phyloP scores from a whole-genome alignment of 495 filamentous ascomycete species.

The Penicillium silybi region DNA sequence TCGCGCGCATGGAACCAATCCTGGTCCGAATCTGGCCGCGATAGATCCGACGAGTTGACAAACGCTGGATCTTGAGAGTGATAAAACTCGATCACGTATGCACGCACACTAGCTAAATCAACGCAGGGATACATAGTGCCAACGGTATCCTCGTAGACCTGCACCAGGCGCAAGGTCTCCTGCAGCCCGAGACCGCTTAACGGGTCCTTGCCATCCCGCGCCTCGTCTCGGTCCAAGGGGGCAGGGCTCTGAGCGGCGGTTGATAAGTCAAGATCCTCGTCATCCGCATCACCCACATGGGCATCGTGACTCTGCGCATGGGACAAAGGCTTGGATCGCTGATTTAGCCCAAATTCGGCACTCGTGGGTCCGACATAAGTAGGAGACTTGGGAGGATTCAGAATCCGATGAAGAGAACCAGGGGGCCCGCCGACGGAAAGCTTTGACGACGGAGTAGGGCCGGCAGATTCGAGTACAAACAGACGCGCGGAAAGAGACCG shows the following conservation, averaged over 20 bases:
- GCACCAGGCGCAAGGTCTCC: conserved; percentile 65
- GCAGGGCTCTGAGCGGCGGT: conserved; percentile 19
- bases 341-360: conserved; percentile 38
- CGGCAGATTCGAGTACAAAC: conserved; percentile 27
- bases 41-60: conserved; percentile 50
- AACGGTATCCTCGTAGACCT: conserved; percentile 73
- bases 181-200: conserved; percentile 36
- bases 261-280: conserved; percentile 17
- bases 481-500: conserved; percentile 30
- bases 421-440: conserved; percentile 1
- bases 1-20: conserved; percentile 60
- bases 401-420: conserved; percentile 26
- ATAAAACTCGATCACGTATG: conserved; percentile 43
- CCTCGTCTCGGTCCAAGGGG: conserved; percentile 9
- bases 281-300: not conserved
- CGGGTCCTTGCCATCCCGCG: conserved; percentile 10
- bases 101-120: conserved; percentile 58
- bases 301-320: not conserved
- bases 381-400: conserved; percentile 35
- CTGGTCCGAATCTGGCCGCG: conserved; percentile 44
- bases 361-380: conserved; percentile 41
- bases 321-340: conserved; percentile 1
- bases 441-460: not conserved
- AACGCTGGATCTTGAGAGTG: conserved; percentile 33
- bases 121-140: conserved; percentile 81